Evolutionary conservation across 2,329 filamentous ascomycete genomes (phyloP).

Genomic region (Aspergillus uvarum): DNA sequence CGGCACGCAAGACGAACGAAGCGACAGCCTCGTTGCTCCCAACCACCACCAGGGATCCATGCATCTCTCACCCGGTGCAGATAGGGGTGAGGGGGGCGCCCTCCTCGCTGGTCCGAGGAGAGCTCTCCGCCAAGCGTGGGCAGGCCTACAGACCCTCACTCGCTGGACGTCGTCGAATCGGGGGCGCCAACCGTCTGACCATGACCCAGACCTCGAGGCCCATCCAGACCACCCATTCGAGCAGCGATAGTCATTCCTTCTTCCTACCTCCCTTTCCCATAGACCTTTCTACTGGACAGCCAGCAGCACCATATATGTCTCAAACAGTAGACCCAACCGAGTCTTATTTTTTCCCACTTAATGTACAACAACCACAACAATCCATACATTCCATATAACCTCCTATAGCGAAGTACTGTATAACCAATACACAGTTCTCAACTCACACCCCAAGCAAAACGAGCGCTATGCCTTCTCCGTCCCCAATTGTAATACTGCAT

Average conservation of each 20-base stretch:
- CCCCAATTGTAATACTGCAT: no score
- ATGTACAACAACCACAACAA: neutral
- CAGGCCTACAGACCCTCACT: slow-evolving; percentile 24
- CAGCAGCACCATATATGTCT: neutral
- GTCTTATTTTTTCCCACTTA: neutral
- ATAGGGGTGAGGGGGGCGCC: slow-evolving; percentile 2
- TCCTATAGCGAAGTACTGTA: no score
- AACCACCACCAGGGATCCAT: slow-evolving; percentile 1
- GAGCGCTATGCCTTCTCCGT: no score
- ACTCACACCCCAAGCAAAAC: no score
- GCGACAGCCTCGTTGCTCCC: neutral
- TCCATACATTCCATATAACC: neutral
- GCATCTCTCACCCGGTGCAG: neutral
- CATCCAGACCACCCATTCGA: slow-evolving; percentile 1
- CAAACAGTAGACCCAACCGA: neutral
- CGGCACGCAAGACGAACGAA: slow-evolving; percentile 26
- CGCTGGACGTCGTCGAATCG: slow-evolving; percentile 22
- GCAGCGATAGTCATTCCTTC: neutral
- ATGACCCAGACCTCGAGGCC: slow-evolving; percentile 16
- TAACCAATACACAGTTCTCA: no score
- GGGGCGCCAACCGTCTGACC: neutral
- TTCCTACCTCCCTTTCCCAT: neutral
- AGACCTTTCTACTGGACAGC: neutral
- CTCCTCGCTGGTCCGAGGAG: slow-evolving; percentile 32
- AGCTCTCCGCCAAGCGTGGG: slow-evolving; percentile 26